Evolutionary conservation across 441 rosid genomes (phyloP), one percentile per base, ranked within the genome.

Genomic region (Pelargonium citronellum): DNA sequence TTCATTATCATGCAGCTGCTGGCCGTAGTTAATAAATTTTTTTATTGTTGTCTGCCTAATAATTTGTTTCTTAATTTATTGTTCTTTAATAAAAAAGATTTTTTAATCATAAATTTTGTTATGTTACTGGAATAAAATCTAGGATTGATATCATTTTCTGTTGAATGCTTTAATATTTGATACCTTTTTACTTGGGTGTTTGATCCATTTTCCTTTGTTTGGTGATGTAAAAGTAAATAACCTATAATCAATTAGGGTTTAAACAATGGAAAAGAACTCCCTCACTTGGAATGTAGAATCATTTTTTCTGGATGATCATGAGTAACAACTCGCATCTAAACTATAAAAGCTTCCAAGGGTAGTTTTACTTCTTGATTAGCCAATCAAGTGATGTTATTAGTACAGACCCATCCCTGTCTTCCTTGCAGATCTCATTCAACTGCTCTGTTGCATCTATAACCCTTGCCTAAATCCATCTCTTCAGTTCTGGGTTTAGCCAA

Each of bases 131-230:
- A 43, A 43, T 51, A 53, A 53, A 53, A 4, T 53, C 7, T n/a
- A 53, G 60, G 60, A 53, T 5, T 53, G 17, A 53, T 51, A 51
- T 53, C 60, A 53, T 53, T 16, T 5, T 53, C 60, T 53, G 60
- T 53, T 53, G 60, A 5, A 16, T 53, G 17, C 13, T 5, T n/a
- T 53, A 53, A 16, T 53, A 15, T 53, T 15, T 53, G 17, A 53
- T 53, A 10, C 51, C n/a, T 46, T 46, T 46, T 12, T 46, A 9
- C n/a, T 46, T 46, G n/a, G 51, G 7, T 46, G 51, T 46, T 46
- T 12, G 3, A 9, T 12, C 51, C 51, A 46, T 46, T 46, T 46
- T 46, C 51, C n/a, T 12, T 46, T 46, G 51, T 39, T 39, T 39
- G 43, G 43, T 46, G 51, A 46, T 46, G 13, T 11, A 46, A 46